Base-by-base conservation (phyloP, 139 green algal genomes). In the Chlorella sorokiniana region DNA sequence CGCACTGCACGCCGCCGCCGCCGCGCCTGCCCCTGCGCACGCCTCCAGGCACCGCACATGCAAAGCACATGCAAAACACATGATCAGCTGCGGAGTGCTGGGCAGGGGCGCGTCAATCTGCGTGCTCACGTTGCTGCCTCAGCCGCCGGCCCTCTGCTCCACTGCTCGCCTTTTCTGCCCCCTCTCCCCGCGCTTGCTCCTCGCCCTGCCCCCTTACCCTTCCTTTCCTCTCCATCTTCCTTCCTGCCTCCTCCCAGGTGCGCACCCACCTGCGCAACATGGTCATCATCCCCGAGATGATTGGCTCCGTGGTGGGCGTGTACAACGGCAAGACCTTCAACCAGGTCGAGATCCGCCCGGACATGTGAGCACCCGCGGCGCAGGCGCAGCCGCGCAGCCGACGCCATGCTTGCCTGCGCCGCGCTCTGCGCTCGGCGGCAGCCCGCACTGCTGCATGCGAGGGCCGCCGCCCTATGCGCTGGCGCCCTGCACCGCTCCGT, bases 271-370 rank as follows among this genome's bases (percentile, higher is more conserved):
- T 99, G 88, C 92, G 97, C 75, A 97, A 99, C 91, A 99, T 99
- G 96, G 96, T 99, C 88, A 95, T 99, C 76, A 93, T 99, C 63
- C 97, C 97, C 37, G 96, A 99, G 92, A 99, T 99, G 96, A 99
- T 99, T 78, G 97, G 97, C 78, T 95, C 87, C 81, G 90, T 99
- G 59, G 90, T 99, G 22, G 97, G 97, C 73, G 95, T 99, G 71
- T 99, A 99, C 95, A 99, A 99, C 91, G 97, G 97, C 88, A 99
- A 99, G 92, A 97, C 93, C 61, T 99, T 99, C 93, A 99, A 99
- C 91, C 89, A 92, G 87, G 91, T n/a, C n/a, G n/a, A n/a, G n/a
- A n/a, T n/a, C n/a, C n/a, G n/a, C n/a, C n/a, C n/a, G n/a, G n/a
- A n/a, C n/a, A n/a, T n/a, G n/a, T n/a, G n/a, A n/a, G n/a, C n/a